Conservation (phyloP, 139 green algal genomes). For the Prasinococcaceae sp. region DNA sequence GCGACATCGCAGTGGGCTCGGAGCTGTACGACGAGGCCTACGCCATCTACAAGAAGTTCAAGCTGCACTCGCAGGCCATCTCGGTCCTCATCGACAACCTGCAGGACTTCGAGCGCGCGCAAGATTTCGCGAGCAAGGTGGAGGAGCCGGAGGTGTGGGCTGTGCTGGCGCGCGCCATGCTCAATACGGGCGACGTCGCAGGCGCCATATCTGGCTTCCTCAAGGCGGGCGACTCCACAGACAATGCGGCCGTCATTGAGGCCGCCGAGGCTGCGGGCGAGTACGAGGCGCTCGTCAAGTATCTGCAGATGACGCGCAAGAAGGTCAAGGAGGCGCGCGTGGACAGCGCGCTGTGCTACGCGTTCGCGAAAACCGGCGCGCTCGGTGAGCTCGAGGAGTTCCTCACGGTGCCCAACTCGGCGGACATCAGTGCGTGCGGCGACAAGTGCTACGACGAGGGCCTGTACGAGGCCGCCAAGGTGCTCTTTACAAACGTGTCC, state of each 20-base stretch:
- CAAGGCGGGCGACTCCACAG: conserved; percentile 50
- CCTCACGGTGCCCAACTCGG: conserved; percentile 59
- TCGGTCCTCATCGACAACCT: conserved; percentile 85
- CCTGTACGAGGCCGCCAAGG: conserved; percentile 81
- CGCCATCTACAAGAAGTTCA: conserved; percentile 97
- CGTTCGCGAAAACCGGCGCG: conserved; percentile 76
- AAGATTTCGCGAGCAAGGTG: conserved; percentile 60
- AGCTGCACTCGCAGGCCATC: conserved; percentile 52
- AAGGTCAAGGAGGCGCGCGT: conserved; percentile 75
- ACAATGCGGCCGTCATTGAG: conserved; percentile 58
- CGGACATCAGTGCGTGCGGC: conserved; percentile 45
- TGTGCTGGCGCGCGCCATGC: conserved; percentile 82
- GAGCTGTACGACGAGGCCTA: conserved; percentile 89
- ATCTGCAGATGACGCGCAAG: conserved; percentile 93
- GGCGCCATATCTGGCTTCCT: conserved; percentile 86
- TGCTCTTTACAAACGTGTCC: conserved; percentile 83
- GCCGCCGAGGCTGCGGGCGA: conserved; percentile 16
- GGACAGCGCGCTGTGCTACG: conserved; percentile 91
- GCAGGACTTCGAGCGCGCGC: conserved; percentile 61
- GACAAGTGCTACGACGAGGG: conserved; percentile 70
- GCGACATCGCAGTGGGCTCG: conserved; percentile 35
- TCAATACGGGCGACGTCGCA: conserved; percentile 46
- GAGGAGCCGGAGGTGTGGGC: conserved; percentile 56
- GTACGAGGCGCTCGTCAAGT: conserved; percentile 87
- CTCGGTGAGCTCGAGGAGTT: conserved; percentile 88